phyloP scores from a whole-genome alignment of 352 stramenopile genomes.

The Globisporangium orthogonon region DNA sequence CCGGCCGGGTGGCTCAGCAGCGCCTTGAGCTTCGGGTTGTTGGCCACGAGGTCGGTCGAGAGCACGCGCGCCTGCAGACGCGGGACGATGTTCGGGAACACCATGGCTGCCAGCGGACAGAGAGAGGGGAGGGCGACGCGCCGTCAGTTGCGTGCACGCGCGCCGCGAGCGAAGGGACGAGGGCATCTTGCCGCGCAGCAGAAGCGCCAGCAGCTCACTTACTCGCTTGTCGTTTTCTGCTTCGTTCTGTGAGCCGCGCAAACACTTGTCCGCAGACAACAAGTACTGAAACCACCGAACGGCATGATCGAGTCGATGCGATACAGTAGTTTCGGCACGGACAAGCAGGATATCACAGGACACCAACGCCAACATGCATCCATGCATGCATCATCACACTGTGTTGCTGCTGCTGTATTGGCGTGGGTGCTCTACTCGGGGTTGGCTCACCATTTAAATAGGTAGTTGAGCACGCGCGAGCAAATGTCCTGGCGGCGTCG shows the following conservation, averaged over 20 bases:
- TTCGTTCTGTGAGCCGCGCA: conserved; percentile 4
- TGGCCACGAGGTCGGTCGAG: conserved; percentile 56
- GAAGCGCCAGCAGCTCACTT: not conserved
- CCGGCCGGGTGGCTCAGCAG: conserved; percentile 75
- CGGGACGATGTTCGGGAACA: conserved; percentile 69
- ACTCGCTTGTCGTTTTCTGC: conserved; percentile 7
- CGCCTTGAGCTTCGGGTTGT: conserved; percentile 52
- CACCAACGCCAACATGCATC: too few relatives aligned
- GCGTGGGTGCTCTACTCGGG: not conserved
- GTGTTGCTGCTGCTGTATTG: conserved; percentile 3
- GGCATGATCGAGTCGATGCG: too few relatives aligned
- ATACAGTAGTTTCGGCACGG: too few relatives aligned
- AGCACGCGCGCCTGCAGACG: conserved; percentile 72
- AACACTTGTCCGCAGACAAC: too few relatives aligned
- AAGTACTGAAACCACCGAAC: not conserved
- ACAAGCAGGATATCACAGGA: too few relatives aligned
- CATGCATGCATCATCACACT: too few relatives aligned
- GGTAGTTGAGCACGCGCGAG: conserved; percentile 70
- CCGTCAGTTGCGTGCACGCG: too few relatives aligned
- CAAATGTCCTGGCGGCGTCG: conserved; percentile 68
- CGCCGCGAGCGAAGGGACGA: too few relatives aligned
- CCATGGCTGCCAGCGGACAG: conserved; percentile 6
- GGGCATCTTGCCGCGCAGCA: too few relatives aligned
- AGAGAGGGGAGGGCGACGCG: not conserved
- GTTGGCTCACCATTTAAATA: conserved; percentile 84